These are phyloP conservation scores for Desmodesmus armatus DNA, from an alignment of 139 green algal species.

Conservation along the genomic window DNA sequence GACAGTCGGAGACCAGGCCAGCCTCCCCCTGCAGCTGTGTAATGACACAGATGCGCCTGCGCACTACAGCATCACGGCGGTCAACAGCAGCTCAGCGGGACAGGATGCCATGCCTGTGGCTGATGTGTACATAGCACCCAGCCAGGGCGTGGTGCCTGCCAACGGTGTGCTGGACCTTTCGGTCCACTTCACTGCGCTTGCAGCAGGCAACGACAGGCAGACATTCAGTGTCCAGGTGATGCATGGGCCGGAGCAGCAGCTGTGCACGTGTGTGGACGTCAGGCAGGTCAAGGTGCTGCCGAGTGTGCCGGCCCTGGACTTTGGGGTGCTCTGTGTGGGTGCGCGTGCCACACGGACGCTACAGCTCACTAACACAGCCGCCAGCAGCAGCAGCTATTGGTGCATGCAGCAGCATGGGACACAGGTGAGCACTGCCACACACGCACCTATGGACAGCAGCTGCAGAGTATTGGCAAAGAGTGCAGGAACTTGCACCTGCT, in stretches of 20 bases:
- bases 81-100: neutral
- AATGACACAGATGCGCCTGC: constrained; percentile 22
- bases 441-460: no score
- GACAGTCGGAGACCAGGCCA: neutral
- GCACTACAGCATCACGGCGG: neutral
- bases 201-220: constrained; percentile 7
- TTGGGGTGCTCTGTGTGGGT: constrained; percentile 10
- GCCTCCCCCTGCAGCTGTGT: neutral
- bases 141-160: neutral
- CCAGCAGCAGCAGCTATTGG: neutral
- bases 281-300: neutral
- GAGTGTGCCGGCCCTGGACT: constrained; percentile 4
- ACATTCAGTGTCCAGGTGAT: neutral
- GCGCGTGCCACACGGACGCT: neutral
- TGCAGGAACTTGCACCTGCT: no score
- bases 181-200: constrained; percentile 20
- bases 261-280: neutral
- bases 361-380: constrained; percentile 6
- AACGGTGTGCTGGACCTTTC: neutral
- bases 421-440: constrained; percentile 21
- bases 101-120: no score
- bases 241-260: neutral
- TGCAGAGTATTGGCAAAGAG: no score
- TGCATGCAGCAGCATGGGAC: neutral
- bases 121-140: neutral